Conservation (phyloP, 352 stramenopile species). For the Globisporangium okanoganense region DNA sequence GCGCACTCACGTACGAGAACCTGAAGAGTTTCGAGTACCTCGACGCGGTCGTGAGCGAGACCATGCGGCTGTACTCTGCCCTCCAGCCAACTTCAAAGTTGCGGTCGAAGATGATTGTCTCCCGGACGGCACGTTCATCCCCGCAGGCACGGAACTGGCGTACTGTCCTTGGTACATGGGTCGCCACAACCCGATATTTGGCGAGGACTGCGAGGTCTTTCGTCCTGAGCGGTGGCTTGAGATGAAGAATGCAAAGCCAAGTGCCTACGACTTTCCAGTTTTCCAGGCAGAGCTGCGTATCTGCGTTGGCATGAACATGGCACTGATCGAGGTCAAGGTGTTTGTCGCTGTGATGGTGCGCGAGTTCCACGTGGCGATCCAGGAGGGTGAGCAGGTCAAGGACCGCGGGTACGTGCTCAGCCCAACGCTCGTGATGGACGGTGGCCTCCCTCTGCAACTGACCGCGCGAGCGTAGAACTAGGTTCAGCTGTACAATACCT, state of each 20-base stretch:
- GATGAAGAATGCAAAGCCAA: conserved; percentile 43
- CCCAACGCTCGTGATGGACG: not conserved
- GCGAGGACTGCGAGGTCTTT: conserved; percentile 40
- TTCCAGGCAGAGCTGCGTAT: not conserved
- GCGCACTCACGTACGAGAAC: conserved; percentile 25
- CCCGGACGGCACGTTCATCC: conserved; percentile 44
- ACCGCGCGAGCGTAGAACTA: too few species aligned
- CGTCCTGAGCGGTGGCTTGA: conserved; percentile 67
- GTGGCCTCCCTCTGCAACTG: not conserved
- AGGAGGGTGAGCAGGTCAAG: not conserved
- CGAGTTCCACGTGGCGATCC: not conserved
- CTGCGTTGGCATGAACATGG: not conserved
- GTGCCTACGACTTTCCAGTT: conserved; percentile 28
- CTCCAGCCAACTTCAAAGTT: not conserved
- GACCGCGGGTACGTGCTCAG: not conserved
- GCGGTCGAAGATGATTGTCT: not conserved
- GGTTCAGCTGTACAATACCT: too few species aligned
- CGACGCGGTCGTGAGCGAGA: conserved; percentile 64
- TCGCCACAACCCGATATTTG: conserved; percentile 29
- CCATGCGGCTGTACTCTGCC: conserved; percentile 27
- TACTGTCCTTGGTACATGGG: conserved; percentile 80
- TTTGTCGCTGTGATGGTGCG: not conserved
- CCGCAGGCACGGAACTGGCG: conserved; percentile 48
- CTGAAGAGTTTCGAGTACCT: conserved; percentile 62
- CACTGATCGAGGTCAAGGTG: not conserved